Evolutionary conservation across 345 rosid species (phyloP), one percentile per base, ranked within the genome.

Genomic region (Gossypium sturtianum): DNA sequence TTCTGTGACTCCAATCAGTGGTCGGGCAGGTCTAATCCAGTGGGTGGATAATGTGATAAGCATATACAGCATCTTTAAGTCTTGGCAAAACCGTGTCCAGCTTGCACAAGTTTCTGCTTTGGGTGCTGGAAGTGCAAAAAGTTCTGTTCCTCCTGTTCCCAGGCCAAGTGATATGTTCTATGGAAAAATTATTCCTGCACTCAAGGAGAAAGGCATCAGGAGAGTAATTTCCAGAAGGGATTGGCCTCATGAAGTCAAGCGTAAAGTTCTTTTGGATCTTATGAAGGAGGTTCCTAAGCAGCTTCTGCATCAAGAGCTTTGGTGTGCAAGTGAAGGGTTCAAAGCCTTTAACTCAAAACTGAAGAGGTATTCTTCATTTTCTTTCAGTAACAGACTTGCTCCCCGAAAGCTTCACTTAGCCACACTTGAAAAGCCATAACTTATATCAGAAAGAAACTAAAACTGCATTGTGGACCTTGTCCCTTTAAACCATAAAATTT

Each of bases 291-390:
- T 88, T 76, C 98, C 97, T 17, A 88, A 77, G 70, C 95, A 93
- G 84, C 97, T 93, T 76, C 89, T 93, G 71, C 84, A 91, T 86
- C 93, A 86, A 75, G 98, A 91, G 82, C 89, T 93, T 71, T 93
- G 98, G 98, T 93, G 98, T 82, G 90, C 93, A 71, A 93, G 98
- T 84, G 97, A 91, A 84, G 95, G 98, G 75, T 93, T 91, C 79
- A 90, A 89, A 85, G 93, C 95, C 70, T 93, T 90, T 83, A 86
- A 88, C 86, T 85, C 84, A 73, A 93, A 93, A 80, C 79, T 91
- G 77, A 91, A 84, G 80, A 90, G 97, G 98, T 93, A 79, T 15
- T 82, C 45, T 63, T 75, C 45, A 59, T 12, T 48, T 54, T 49
- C 45, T 10, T 15, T 51, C 59, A 8, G 45, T 51, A 25, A n/a